Conservation (phyloP, 345 rosid species). For the Eucalyptus curtisii region DNA sequence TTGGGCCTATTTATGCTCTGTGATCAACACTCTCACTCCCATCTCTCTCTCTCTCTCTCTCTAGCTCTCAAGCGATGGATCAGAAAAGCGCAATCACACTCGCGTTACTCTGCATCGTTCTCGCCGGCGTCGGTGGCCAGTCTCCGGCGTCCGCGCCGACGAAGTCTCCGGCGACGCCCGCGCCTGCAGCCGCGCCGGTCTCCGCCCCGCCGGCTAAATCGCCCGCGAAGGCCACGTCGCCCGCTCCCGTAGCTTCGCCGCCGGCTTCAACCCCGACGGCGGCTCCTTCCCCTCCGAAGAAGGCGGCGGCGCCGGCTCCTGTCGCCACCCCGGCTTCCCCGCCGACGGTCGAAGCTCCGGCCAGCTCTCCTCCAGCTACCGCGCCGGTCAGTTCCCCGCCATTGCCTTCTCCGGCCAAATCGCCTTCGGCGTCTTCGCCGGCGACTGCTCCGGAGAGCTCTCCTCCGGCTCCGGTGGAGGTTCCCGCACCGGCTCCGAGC, state of each 20-base stretch:
- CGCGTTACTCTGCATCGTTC: constrained; percentile 34
- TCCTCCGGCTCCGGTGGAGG: constrained; percentile 15
- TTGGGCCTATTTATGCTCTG: neutral
- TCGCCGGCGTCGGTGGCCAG: constrained; percentile 56
- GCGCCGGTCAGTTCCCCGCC: constrained; percentile 27
- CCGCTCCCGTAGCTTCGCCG: neutral
- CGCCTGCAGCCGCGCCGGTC: constrained; percentile 26
- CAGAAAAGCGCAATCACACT: constrained; percentile 12
- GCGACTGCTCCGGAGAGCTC: constrained; percentile 5
- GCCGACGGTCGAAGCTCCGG: constrained; percentile 5
- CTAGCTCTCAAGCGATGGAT: constrained; percentile 20
- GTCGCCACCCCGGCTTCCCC: constrained; percentile 7
- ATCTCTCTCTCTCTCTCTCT: neutral
- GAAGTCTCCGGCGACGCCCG: constrained; percentile 5
- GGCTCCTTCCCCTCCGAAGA: constrained; percentile 15
- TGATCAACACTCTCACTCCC: neutral
- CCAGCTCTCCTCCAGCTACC: constrained; percentile 3
- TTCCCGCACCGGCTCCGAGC: constrained; percentile 27
- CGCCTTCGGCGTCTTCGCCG: constrained; percentile 9
- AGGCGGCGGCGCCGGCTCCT: constrained; percentile 4
- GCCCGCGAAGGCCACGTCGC: constrained; percentile 24
- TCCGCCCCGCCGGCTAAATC: constrained; percentile 40
- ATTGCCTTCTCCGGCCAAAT: neutral
- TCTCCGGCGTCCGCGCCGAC: constrained; percentile 48
- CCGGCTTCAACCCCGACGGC: constrained; percentile 3